Evolutionary conservation across 2,329 filamentous ascomycete genomes (phyloP).

Genomic region (Colletotrichum sidae): DNA sequence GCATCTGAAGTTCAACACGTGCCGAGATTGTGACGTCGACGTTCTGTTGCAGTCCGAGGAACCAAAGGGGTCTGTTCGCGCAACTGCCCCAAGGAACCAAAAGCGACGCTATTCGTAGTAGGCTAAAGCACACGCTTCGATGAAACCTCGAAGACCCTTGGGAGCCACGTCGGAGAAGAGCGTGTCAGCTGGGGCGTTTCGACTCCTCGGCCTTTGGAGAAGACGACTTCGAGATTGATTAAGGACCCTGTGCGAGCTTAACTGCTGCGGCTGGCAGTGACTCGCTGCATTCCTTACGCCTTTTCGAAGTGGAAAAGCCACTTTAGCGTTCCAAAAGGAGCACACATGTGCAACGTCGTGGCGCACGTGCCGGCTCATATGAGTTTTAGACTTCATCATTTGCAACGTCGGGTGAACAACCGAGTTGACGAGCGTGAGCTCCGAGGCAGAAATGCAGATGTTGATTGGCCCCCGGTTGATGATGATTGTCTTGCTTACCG

Average conservation of each 20-base stretch:
- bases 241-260: no score
- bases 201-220: no score
- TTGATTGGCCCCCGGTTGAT: slow-evolving; percentile 9
- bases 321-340: no score
- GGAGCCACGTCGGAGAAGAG: no score
- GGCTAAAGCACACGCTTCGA: slow-evolving; percentile 4
- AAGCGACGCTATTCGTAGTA: slow-evolving; percentile 6
- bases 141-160: slow-evolving; percentile 15
- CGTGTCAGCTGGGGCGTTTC: no score
- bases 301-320: no score
- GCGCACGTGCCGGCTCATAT: slow-evolving; percentile 4
- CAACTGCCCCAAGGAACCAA: neutral
- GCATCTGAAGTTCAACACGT: slow-evolving; percentile 33
- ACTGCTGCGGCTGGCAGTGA: no score
- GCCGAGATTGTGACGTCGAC: slow-evolving; percentile 23
- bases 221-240: no score
- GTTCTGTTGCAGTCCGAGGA: slow-evolving; percentile 13
- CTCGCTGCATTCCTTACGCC: no score
- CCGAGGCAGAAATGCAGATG: neutral
- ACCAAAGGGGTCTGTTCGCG: slow-evolving; percentile 23
- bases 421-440: neutral
- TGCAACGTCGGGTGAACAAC: slow-evolving; percentile 34
- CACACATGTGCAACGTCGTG: no score
- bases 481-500: no score
- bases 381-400: slow-evolving; percentile 11